phyloP scores from a whole-genome alignment of 306 rosid genomes.

The Hylodesmum podocarpum region DNA sequence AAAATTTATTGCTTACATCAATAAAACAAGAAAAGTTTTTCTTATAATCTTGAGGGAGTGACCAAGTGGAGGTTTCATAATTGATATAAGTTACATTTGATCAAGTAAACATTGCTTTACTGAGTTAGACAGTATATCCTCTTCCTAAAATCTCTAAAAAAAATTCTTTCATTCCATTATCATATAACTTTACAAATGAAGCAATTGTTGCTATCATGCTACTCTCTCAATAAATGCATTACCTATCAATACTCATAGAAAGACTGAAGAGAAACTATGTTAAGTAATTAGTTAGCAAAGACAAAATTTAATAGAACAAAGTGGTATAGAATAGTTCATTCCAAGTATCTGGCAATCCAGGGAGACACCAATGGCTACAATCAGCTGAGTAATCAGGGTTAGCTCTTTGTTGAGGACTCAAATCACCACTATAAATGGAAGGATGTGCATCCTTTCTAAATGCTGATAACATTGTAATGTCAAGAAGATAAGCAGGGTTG shows the following conservation, averaged over 20 bases:
- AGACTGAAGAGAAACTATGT: slow-evolving; percentile 5
- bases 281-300: slow-evolving; percentile 12
- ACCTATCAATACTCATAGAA: slow-evolving; percentile 18
- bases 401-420: slow-evolving; percentile 72
- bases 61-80: neutral
- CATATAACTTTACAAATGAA: slow-evolving; percentile 40
- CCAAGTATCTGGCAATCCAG: slow-evolving; percentile 96
- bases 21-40: neutral
- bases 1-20: neutral
- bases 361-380: slow-evolving; percentile 99
- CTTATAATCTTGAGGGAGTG: neutral
- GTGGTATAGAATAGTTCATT: slow-evolving; percentile 74
- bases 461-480: slow-evolving; percentile 79
- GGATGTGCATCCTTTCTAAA: slow-evolving; percentile 90
- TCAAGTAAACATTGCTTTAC: no score
- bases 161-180: slow-evolving; percentile 18
- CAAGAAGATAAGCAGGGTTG: slow-evolving; percentile 60
- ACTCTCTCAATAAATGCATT: slow-evolving; percentile 32
- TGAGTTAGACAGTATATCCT: neutral
- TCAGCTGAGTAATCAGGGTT: slow-evolving; percentile 75
- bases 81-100: neutral
- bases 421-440: slow-evolving; percentile 82
- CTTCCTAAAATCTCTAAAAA: neutral
- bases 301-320: slow-evolving; percentile 45
- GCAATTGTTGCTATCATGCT: slow-evolving; percentile 26